These are phyloP conservation scores for Suhomyces yuchorum DNA, from an alignment of 1,139 yeast species.

Conservation along the genomic window DNA sequence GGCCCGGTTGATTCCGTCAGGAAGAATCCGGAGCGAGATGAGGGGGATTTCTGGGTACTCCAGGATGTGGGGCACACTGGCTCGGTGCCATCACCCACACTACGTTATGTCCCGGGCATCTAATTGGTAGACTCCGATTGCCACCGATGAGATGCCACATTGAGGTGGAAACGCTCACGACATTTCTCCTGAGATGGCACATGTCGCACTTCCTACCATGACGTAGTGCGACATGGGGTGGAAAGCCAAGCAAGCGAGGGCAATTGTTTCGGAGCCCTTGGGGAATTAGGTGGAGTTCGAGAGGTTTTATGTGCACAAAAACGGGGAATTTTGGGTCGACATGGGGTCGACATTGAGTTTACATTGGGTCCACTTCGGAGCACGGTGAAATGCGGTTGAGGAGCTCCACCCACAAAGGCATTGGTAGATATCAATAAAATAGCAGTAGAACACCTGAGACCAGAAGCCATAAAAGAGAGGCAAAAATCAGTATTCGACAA, in stretches of 20 bases:
- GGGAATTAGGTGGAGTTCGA: not conserved
- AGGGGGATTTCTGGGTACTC: not conserved
- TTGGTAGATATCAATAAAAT: too few relatives aligned
- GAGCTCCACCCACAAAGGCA: too few relatives aligned
- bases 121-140: not conserved
- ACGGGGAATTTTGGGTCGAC: too few relatives aligned
- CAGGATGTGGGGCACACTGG: not conserved
- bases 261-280: not conserved
- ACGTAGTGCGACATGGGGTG: not conserved
- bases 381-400: too few relatives aligned
- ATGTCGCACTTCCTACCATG: not conserved
- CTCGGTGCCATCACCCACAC: not conserved
- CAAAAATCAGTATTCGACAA: too few relatives aligned
- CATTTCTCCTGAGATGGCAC: not conserved
- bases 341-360: too few relatives aligned
- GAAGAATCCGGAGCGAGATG: constrained; percentile 1
- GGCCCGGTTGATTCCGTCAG: not conserved
- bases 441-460: too few relatives aligned
- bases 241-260: not conserved
- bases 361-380: too few relatives aligned
- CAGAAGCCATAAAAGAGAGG: too few relatives aligned
- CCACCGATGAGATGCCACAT: not conserved
- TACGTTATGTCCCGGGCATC: not conserved
- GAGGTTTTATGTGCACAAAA: not conserved
- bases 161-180: not conserved